phyloP scores from a whole-genome alignment of 345 rosid genomes.

The Euphorbia lathyris region DNA sequence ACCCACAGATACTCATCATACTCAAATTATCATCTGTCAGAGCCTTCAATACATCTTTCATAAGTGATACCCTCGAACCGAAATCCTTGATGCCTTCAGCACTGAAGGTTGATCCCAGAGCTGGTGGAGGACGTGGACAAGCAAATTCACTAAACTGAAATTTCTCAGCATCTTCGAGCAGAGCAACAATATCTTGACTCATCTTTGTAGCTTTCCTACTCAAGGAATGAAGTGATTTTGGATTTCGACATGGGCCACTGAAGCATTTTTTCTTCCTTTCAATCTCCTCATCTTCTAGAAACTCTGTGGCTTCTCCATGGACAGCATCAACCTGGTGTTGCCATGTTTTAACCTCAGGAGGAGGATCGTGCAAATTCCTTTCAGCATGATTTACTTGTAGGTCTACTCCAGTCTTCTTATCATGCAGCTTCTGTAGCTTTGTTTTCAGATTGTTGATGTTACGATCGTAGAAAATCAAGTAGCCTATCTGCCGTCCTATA shows the following conservation, averaged over 20 bases:
- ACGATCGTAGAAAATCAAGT: not conserved
- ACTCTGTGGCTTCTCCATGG: not conserved
- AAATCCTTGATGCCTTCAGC: not conserved
- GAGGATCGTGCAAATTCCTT: not conserved
- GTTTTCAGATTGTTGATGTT: not conserved
- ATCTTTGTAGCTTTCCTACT: not conserved
- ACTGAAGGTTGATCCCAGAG: not conserved
- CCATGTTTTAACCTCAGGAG: too few species aligned
- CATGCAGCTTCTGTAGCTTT: not conserved
- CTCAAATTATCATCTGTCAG: not conserved
- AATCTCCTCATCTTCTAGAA: not conserved
- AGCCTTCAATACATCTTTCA: not conserved
- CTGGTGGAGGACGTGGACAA: not conserved
- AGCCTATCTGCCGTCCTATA: not conserved
- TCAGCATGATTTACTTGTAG: not conserved
- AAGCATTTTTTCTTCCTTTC: too few species aligned
- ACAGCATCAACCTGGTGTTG: too few species aligned
- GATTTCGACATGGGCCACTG: not conserved
- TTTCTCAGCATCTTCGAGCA: not conserved
- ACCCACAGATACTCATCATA: not conserved
- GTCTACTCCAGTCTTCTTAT: not conserved
- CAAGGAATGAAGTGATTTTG: not conserved
- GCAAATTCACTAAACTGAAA: not conserved
- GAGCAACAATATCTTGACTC: not conserved
- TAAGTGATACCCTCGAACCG: not conserved